These are phyloP conservation scores for Venturia oleaginea DNA, from an alignment of 2,329 filamentous ascomycete species.

Conservation along the genomic window DNA sequence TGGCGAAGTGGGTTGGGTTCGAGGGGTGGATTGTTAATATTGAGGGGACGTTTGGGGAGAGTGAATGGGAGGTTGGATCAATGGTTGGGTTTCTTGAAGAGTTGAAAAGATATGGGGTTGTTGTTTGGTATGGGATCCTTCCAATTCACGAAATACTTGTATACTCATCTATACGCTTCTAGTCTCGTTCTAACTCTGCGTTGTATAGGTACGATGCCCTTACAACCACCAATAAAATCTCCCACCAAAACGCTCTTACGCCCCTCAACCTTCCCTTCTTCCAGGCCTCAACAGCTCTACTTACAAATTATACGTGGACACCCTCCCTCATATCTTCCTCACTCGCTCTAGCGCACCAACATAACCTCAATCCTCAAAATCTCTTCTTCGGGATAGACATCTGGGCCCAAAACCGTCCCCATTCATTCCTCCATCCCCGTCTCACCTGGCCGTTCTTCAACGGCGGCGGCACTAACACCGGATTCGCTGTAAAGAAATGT, in stretches of 20 bases:
- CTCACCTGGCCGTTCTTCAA: slow-evolving; percentile 29
- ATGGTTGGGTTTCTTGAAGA: slow-evolving; percentile 31
- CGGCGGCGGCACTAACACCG: slow-evolving; percentile 35
- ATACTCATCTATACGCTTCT: background rate
- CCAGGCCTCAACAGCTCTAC: slow-evolving; percentile 28
- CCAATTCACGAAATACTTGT: too few relatives aligned
- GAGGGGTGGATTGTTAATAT: slow-evolving; percentile 41
- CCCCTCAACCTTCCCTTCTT: slow-evolving; percentile 30
- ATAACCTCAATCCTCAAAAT: slow-evolving; percentile 20
- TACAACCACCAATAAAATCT: slow-evolving; percentile 32
- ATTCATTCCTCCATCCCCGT: slow-evolving; percentile 21
- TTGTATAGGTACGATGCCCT: slow-evolving; percentile 36
- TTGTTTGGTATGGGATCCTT: slow-evolving; percentile 19
- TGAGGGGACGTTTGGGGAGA: slow-evolving; percentile 32
- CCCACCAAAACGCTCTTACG: slow-evolving; percentile 38
- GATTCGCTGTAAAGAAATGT: slow-evolving; percentile 30
- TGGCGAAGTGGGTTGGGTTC: slow-evolving; percentile 35
- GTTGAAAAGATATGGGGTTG: slow-evolving; percentile 25
- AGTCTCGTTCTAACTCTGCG: background rate
- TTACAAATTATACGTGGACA: slow-evolving; percentile 40
- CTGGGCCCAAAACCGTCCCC: slow-evolving; percentile 34
- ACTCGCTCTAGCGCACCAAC: slow-evolving; percentile 20
- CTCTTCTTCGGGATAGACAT: slow-evolving; percentile 38
- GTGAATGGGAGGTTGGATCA: slow-evolving; percentile 23
- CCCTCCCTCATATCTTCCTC: slow-evolving; percentile 22